Evolutionary conservation across 768 basidiomycete genomes (phyloP).

Genomic region (Kwoniella dendrophila): DNA sequence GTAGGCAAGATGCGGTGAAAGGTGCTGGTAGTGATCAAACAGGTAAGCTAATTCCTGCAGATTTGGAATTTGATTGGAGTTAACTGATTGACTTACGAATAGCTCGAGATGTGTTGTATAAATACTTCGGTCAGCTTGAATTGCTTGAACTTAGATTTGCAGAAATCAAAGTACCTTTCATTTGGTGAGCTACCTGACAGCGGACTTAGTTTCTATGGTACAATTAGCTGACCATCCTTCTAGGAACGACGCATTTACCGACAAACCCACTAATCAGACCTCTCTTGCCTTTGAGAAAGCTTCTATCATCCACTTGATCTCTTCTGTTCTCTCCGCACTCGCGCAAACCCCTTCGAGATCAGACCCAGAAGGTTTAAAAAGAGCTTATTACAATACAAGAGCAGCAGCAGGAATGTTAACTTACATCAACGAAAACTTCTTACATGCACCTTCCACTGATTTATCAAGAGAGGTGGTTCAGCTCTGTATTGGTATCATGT

Average conservation of each 20-base stretch:
- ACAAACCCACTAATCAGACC: conserved; percentile 88
- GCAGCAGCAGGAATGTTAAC: conserved; percentile 93
- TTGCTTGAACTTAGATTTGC: conserved; percentile 94
- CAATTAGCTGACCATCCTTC: neutral
- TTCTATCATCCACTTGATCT: conserved; percentile 93
- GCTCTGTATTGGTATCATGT: conserved; percentile 80
- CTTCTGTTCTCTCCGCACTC: conserved; percentile 87
- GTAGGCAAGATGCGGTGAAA: conserved; percentile 91
- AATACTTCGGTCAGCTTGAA: conserved; percentile 98
- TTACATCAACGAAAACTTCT: conserved; percentile 99
- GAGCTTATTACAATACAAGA: conserved; percentile 87
- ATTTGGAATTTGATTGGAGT: neutral
- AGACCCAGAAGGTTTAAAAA: conserved; percentile 88
- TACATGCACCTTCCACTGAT: conserved; percentile 95
- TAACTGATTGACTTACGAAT: conserved; percentile 18
- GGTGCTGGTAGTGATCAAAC: conserved; percentile 95
- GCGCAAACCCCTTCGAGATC: conserved; percentile 67
- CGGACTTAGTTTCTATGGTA: neutral
- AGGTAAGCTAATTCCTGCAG: conserved; percentile 60
- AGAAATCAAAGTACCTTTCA: conserved; percentile 92
- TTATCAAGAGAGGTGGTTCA: conserved; percentile 92
- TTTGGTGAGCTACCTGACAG: conserved; percentile 63
- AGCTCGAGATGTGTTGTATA: conserved; percentile 94
- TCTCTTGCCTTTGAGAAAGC: conserved; percentile 99
- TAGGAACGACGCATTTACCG: conserved; percentile 90